Base-by-base conservation (phyloP, 305 asterid species). In the Fraxinus xanthoxyloides region DNA sequence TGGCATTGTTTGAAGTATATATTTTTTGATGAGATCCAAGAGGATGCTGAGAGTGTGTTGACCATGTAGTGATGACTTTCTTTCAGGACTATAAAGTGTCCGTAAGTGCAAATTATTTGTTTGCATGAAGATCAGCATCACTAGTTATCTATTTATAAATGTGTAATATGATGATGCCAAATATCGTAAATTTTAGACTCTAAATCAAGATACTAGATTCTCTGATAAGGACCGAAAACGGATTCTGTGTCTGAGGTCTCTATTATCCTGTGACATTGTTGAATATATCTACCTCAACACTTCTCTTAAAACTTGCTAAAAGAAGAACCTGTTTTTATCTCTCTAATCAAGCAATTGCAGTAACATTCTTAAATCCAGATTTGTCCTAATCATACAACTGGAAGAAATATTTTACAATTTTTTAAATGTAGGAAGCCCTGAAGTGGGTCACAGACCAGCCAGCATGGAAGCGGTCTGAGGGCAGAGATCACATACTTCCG, bases 401-500 rank as follows among this genome's bases (percentile, higher is more conserved):
- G 70, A 36, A 51, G 61, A 51, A 51, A 56, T 86, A 0, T 40
- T 72, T 77, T 77, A 23, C 77, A 21, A 28, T 81, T 43, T 80
- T 59, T 80, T 61, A 32, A 79, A 79, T 88, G 85, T 84, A 96
- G 99, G 99, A 96, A 73, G 99, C 97, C 67, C 81, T 94, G 87
- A 90, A 89, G 89, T 96, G 98, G 99, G 93, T 96, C 84, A 92
- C 85, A n/a, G 94, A 90, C 83, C 98, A 94, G 86, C 98, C 98
- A 79, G 97, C 99, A 31, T 96, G 98, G 99, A 96, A 96, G 83
- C 90, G 97, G 38, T 96, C 99, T 43, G 98, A 83, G 85, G 99
- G 99, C 84, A 94, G 97, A 87, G 99, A 96, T 90, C 99, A 96
- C 89, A 92, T 96, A 84, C 93, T 96, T 86, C 98, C 98, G 46